phyloP scores from a whole-genome alignment of 2,329 filamentous ascomycete species.

The Talaromyces sp. region DNA sequence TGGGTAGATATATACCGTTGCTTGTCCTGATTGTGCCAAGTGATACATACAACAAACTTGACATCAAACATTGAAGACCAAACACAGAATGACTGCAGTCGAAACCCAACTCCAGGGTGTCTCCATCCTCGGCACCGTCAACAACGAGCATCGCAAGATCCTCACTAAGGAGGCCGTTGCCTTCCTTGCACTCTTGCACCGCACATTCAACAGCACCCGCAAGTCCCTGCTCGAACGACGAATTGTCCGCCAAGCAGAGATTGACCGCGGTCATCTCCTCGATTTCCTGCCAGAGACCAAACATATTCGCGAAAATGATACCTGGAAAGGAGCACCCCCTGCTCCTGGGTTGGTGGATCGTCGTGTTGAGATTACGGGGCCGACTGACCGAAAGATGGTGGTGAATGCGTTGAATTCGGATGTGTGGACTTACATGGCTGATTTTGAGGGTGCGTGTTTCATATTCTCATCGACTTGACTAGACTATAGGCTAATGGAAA shows the following conservation, averaged over 20 bases:
- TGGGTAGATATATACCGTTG: not conserved
- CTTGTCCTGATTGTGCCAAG: not conserved
- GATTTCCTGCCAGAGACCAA: constrained; percentile 96
- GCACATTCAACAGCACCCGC: constrained; percentile 86
- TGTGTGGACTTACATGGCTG: constrained; percentile 99
- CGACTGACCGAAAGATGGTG: constrained; percentile 98
- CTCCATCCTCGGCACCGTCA: constrained; percentile 74
- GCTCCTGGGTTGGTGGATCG: constrained; percentile 91
- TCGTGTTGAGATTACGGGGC: constrained; percentile 93
- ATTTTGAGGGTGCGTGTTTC: constrained; percentile 76
- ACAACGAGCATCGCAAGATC: constrained; percentile 80
- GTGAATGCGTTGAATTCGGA: constrained; percentile 94
- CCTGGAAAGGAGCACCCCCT: constrained; percentile 89
- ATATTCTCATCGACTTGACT: not conserved
- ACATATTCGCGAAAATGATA: constrained; percentile 88
- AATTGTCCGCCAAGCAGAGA: constrained; percentile 80
- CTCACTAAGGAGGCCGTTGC: constrained; percentile 84
- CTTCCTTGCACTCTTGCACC: constrained; percentile 91
- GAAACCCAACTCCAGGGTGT: constrained; percentile 84
- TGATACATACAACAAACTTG: no score
- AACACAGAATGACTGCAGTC: constrained; percentile 58
- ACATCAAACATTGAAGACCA: not conserved
- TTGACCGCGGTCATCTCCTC: constrained; percentile 82
- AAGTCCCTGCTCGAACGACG: constrained; percentile 86
- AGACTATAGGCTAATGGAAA: not conserved